A percentile compares a stretch with the other conserved stretches of the same genome.
Evolutionary conservation across 768 basidiomycete species (phyloP).

Genomic region (Auriscalpium orientale): DNA sequence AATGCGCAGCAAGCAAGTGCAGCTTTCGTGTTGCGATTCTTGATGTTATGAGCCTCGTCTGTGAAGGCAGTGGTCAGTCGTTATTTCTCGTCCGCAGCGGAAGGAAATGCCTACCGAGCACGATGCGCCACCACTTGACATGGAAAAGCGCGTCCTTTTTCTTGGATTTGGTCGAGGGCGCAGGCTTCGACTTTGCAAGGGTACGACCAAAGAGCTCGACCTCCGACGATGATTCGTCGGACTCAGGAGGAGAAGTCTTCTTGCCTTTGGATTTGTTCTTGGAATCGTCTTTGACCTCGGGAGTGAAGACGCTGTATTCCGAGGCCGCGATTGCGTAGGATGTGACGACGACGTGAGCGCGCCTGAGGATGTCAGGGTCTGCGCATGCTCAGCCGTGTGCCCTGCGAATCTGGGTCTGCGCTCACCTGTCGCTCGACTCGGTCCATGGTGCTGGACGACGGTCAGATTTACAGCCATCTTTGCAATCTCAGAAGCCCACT

Average conservation of each 20-base stretch:
- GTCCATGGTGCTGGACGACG: conserved; percentile 81
- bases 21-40: conserved; percentile 73
- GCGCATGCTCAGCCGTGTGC: background rate
- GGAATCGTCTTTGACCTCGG: conserved; percentile 47
- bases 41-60: conserved; percentile 96
- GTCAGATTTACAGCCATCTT: conserved; percentile 60
- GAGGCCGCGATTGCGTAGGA: conserved; percentile 81
- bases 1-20: conserved; percentile 74
- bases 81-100: background rate
- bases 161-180: conserved; percentile 33
- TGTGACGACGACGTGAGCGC: conserved; percentile 72
- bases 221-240: conserved; percentile 30
- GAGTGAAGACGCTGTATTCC: conserved; percentile 54
- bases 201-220: conserved; percentile 39
- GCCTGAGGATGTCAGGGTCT: conserved; percentile 51
- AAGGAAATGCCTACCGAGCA: conserved; percentile 51
- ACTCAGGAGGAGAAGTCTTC: conserved; percentile 17
- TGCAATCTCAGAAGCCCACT: conserved; percentile 84
- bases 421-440: conserved; percentile 60
- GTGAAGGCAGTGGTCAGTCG: background rate
- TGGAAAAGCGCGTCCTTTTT: conserved; percentile 62
- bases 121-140: conserved; percentile 77
- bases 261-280: conserved; percentile 33
- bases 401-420: background rate
- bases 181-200: conserved; percentile 37